A percentile compares a stretch with the other conserved stretches of the same genome.
Evolutionary conservation across 2,329 filamentous ascomycete species (phyloP).

Genomic region (Botrytis medusae): DNA sequence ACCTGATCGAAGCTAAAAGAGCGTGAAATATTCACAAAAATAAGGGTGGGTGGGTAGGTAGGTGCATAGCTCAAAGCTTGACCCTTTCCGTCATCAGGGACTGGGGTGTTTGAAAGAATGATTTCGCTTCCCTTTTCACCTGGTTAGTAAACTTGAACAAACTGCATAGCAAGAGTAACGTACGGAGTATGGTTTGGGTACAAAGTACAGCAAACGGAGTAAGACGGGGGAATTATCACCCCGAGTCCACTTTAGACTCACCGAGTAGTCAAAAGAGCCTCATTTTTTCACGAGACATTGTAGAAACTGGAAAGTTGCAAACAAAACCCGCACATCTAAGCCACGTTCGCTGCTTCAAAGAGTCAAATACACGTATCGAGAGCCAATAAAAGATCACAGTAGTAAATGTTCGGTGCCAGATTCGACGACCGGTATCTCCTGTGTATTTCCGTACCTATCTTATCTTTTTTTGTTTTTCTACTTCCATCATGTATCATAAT

Average conservation of each 20-base stretch:
- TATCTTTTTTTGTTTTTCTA: neutral
- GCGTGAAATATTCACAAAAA: neutral
- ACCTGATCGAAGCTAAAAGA: neutral
- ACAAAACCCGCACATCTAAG: neutral
- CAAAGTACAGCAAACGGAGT: neutral
- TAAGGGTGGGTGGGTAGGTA: neutral
- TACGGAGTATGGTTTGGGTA: neutral
- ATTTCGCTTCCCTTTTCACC: neutral
- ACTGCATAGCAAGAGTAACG: too few relatives aligned
- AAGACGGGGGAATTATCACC: conserved; percentile 1
- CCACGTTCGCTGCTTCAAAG: neutral
- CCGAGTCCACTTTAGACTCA: conserved; percentile 7
- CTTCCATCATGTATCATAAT: neutral
- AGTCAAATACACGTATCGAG: neutral
- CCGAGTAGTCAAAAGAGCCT: conserved; percentile 15
- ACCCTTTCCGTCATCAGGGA: neutral
- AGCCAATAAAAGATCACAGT: neutral
- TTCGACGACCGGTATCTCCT: neutral
- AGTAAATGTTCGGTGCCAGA: neutral
- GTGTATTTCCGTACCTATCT: neutral
- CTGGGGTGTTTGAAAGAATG: neutral
- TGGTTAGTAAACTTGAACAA: neutral
- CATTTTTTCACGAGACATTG: neutral
- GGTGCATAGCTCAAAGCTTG: neutral
- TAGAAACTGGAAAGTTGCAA: neutral